Base-by-base conservation (phyloP, 176 grass and related monocot genomes). In the Oryza meridionalis region DNA sequence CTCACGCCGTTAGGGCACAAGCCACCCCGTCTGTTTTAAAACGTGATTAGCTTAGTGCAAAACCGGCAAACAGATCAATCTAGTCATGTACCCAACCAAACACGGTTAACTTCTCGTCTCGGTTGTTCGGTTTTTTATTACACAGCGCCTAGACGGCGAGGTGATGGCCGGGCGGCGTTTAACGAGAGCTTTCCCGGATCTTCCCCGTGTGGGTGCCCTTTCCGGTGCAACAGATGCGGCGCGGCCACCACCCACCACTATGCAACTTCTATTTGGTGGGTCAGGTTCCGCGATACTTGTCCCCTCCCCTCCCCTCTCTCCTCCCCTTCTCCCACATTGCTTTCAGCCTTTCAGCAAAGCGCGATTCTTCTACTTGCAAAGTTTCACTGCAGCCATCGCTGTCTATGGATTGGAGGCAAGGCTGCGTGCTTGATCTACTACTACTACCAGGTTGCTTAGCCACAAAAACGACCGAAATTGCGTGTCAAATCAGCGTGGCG, bases 1-100 rank as follows among this genome's bases (percentile, higher is more conserved):
- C 31, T 72, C 62, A 76, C 84, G 85, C 22, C 75, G 76, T 88
- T 81, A 80, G 84, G 76, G 87, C 61, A 76, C 32, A 26, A 53
- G 69, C 22, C 77, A 50, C 29, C 29, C 29, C 29, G 29, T 31
- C 29, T 31, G 0, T 4, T 69, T 70, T 72, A 65, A 12, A 62
- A 45, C 13, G 9, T 27, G 15, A 53, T 53, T 53, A 53, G 38
- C 40, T 42, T 42, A 2, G 40, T 42, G 40, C 24, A 51, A 37
- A 78, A 58, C 13, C 1, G n/a, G 38, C 35, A 31, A 31, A 31
- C 29, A 31, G 29, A 31, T 3, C 29, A 29, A 29, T 29, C 27
- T 29, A 29, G 27, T 29, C 2, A 31, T 31, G 2, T 31, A 31
- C 29, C 29, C 22, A 67, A 42, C 45, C 51, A 32, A 21, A 21